Base-by-base conservation (phyloP, 2,329 filamentous ascomycete genomes). In the Aspergillus fumigatiaffinis region DNA sequence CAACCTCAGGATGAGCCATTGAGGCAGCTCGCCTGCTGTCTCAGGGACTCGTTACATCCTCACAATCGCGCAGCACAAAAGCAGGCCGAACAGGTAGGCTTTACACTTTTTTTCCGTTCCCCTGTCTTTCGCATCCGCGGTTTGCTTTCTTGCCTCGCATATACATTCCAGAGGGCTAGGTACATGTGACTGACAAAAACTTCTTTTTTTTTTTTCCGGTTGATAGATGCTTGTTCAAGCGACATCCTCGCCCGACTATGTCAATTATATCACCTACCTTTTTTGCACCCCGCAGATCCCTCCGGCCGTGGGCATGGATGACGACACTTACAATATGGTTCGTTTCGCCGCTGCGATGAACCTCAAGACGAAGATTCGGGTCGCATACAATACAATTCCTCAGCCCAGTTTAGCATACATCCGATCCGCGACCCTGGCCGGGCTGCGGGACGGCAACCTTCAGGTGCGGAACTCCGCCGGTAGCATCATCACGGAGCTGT, bases 191-290 rank as follows among this genome's bases (percentile, higher is more conserved):
- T 71, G 52, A 69, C 54, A 14, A 35, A 41, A 42, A 41, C 14
- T 50, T 48, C 25, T 50, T 55, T 55, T 42, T 50, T 51, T 51
- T 28, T 29, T 35, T 50, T 10, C 21, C 52, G 51, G 14, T 25
- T 53, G 35, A 56, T 68, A 97, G 94, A 95, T 97, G 91, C 90
- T 99, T 67, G 82, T 86, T 64, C 90, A 96, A 78, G 94, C 93
- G 60, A 95, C 91, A 73, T 79, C 82, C 53, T 94, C 90, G 10
- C 92, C 92, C 51, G 93, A 97, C 74, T 90, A 97, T 80, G 93
- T 95, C 80, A 97, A 97, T 78, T 99, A 99, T 76, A 87, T 99
- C 48, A 90, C 91, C 66, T 97, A 90, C 76, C 84, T 99, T 61
- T 91, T 96, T 76, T 91, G 90, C 59, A 91, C 84, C 66, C 73